A percentile compares a stretch with the other conserved stretches of the same genome.
These are phyloP conservation scores for Phoma herbarum DNA, from an alignment of 2,329 filamentous ascomycete genomes.

Conservation along the genomic window DNA sequence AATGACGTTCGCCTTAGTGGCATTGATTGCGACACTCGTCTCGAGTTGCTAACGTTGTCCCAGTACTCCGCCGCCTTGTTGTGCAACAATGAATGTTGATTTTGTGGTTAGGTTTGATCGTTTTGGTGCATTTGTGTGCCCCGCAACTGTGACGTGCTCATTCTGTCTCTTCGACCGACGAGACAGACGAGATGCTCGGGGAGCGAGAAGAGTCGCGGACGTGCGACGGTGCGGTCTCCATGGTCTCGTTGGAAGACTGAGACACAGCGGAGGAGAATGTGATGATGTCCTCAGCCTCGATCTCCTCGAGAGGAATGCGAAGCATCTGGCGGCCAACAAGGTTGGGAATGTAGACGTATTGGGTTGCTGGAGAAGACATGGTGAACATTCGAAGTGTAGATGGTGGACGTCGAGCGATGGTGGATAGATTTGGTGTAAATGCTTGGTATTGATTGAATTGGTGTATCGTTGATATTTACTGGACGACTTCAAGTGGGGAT, in stretches of 20 bases:
- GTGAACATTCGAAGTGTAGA: slow-evolving; percentile 21
- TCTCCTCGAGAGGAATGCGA: slow-evolving; percentile 43
- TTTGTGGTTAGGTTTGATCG: slow-evolving; percentile 9
- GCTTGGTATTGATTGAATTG: slow-evolving; percentile 11
- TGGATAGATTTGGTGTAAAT: slow-evolving; percentile 6
- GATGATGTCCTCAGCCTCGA: slow-evolving; percentile 31
- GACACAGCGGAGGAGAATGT: slow-evolving; percentile 20
- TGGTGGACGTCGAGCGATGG: slow-evolving; percentile 15
- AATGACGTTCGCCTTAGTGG: slow-evolving; percentile 9
- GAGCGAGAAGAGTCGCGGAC: slow-evolving; percentile 39
- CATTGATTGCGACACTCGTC: slow-evolving; percentile 4
- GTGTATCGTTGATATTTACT: slow-evolving; percentile 16
- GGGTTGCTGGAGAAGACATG: slow-evolving; percentile 42
- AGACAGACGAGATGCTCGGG: slow-evolving; percentile 39
- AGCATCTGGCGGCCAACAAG: slow-evolving; percentile 51
- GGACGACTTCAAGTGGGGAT: slow-evolving; percentile 12
- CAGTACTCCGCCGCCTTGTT: slow-evolving; percentile 19
- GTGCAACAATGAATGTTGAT: slow-evolving; percentile 8
- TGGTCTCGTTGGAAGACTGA: slow-evolving; percentile 28
- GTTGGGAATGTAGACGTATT: slow-evolving; percentile 53
- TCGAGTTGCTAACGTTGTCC: slow-evolving; percentile 11
- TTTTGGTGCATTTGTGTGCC: slow-evolving; percentile 12
- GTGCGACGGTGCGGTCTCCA: slow-evolving; percentile 25
- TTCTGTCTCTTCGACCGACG: slow-evolving; percentile 30
- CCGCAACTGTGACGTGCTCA: slow-evolving; percentile 13